Evolutionary conservation across 2,329 filamentous ascomycete species (phyloP), one percentile per base, ranked within the genome.

Genomic region (Decorospora gaudefroyi): DNA sequence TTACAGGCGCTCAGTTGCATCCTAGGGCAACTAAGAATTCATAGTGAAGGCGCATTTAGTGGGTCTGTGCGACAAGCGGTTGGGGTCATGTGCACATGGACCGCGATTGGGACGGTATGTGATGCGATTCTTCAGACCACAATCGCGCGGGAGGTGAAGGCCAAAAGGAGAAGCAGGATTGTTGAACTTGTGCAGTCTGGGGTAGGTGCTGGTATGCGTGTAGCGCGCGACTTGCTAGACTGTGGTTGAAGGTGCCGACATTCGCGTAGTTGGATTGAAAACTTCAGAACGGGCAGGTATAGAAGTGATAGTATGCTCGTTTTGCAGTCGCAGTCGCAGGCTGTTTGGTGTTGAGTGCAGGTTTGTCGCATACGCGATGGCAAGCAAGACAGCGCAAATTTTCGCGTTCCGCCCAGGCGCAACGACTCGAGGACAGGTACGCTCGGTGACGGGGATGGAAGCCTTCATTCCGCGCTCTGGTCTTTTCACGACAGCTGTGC

Each of bases 1-100:
- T 41, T 32, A 51, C 48, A 41, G 18, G 17, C n/a, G 23, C 42
- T 45, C 43, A 46, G 49, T 37, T 49, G 46, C 49, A 42, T 36
- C 13, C 33, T 49, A 49, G 4, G 12, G 38, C 36, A 52, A 49
- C 42, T 27, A 27, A 42, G 30, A 49, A 27, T 8, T 7, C 4
- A 13, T 23, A 11, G 18, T 28, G 13, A 29, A 28, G 21, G 21
- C 26, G 41, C 39, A 49, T 44, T 31, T n/a, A 15, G 32, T 32
- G 23, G 2, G 18, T 4, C 5, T n/a, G 35, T 11, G 21, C 16
- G 21, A 40, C 10, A 21, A 5, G 16, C 26, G 23, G 21, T 33
- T 5, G 19, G n/a, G 10, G 18, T 36, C 15, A n/a, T 23, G 41
- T 25, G 29, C 42, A 23, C 27, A 27, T 33, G 10, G 5, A 22